Conservation (phyloP, 2,329 filamentous ascomycete genomes). For the Pseudogymnoascus sp. region DNA sequence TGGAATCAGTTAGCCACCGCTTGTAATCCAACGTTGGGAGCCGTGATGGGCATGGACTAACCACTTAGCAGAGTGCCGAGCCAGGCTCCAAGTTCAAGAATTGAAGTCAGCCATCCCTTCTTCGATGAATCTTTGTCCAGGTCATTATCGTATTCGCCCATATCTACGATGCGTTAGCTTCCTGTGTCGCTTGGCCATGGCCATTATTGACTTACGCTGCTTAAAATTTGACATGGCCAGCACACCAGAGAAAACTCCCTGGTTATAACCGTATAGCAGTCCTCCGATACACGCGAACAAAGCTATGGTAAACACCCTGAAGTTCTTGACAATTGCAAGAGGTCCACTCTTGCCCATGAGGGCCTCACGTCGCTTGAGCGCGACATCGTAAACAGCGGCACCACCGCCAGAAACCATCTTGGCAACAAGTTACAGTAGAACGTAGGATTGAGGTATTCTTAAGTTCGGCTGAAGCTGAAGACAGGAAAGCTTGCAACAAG, state of each 20-base stretch:
- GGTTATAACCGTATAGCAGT: slow-evolving; percentile 56
- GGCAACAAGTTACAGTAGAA: slow-evolving; percentile 5
- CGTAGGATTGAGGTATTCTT: not conserved
- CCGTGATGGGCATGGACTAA: not conserved
- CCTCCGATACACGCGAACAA: slow-evolving; percentile 57
- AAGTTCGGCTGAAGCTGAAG: not conserved
- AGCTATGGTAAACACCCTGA: slow-evolving; percentile 52
- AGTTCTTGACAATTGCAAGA: slow-evolving; percentile 49
- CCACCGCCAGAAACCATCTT: slow-evolving; percentile 24
- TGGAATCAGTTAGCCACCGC: slow-evolving; percentile 12
- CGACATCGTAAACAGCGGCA: slow-evolving; percentile 41
- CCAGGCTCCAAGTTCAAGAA: slow-evolving; percentile 72
- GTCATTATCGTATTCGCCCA: slow-evolving; percentile 46
- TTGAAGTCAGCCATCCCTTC: slow-evolving; percentile 56
- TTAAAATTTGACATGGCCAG: slow-evolving; percentile 49
- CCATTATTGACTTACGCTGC: slow-evolving; percentile 32
- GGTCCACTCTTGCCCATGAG: slow-evolving; percentile 48
- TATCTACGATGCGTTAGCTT: slow-evolving; percentile 35
- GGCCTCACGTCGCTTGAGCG: slow-evolving; percentile 43
- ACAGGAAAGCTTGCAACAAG: not conserved
- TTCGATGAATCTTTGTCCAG: slow-evolving; percentile 42
- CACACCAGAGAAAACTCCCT: slow-evolving; percentile 69
- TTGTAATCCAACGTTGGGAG: not conserved
- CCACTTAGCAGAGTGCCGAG: slow-evolving; percentile 56
- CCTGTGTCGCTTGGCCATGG: slow-evolving; percentile 24